Evolutionary conservation across 345 rosid species (phyloP), one percentile per base, ranked within the genome.

Genomic region (Gossypium australe): DNA sequence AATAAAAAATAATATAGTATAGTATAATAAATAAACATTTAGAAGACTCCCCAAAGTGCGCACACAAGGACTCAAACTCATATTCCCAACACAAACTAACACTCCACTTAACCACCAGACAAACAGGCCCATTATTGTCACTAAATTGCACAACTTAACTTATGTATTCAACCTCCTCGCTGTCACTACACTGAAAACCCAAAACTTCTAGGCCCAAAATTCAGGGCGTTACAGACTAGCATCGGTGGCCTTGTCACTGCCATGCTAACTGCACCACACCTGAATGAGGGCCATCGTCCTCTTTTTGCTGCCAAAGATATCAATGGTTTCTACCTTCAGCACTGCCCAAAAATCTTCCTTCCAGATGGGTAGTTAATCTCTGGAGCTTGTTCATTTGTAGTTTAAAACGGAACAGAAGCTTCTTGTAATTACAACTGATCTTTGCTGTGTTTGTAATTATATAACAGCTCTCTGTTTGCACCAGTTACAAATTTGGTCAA

Each of bases 241-340:
- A 89, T 91, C 0, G 94, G 97, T 0, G 92, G 97, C 38, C 88
- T 89, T 0, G 84, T 91, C 24, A 83, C 91, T 0, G 88, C 91
- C 49, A 91, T 91, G 97, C 80, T 91, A 7, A 80, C 90, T 0
- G 71, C 87, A 2, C 97, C 93, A n/a, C 44, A 45, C 25, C 52
- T 53, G 2, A 6, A 20, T 11, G 51, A 66, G 3, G 29, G 13
- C 17, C 20, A 44, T 44, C 70, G 52, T 44, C 56, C 71, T 45
- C 71, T 67, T 67, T 67, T 67, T 67, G 38, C 71, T 47, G 71
- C 71, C 18, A 67, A 67, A 47, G 71, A 67, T 67, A 67, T 67
- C 41, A 67, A 67, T 7, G 71, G 48, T 57, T 84, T 85, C 58
- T 85, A 84, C 67, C 78, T 84, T 11, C 52, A 76, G 0, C 81